Base-by-base conservation (phyloP, 805 yeast genomes). In the Kodamaea nitidulidarum region DNA sequence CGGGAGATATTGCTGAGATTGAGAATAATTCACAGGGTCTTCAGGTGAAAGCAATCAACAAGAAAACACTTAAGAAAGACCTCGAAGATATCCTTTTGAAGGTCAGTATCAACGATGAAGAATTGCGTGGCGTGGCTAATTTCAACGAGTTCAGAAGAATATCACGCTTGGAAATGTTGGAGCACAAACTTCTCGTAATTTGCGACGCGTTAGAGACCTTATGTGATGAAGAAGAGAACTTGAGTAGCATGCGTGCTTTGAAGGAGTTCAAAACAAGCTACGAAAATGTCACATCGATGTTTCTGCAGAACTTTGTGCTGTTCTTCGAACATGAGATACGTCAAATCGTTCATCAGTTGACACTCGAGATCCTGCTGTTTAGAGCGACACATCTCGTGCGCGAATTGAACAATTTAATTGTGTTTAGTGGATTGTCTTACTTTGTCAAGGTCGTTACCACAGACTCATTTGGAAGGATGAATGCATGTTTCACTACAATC, bases 21-120 rank as follows among this genome's bases (percentile, higher is more conserved):
- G 95, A 88, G 53, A 68, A 70, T 25, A 84, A 82, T 54, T 80
- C 90, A 2, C 78, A 83, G 50, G 95, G 95, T 35, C 60, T 88
- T 12, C 96, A 90, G 60, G 82, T 90, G 5, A 81, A 81, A 48
- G 78, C 91, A 4, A 80, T 86, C 32, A 90, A 90, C 61, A 85
- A 84, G 58, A 86, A 85, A 51, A 56, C 72, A n/a, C 65, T 88
- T 16, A 82, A 80, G 70, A 76, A 73, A 34, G 88, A 86, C 44
- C 70, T 88, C 39, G 75, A 76, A 28, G 76, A 73, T n/a, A 70
- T 88, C 33, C 61, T 88, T 44, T 73, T 75, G 35, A 82, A 86
- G n/a, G 84, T 85, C 7, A 76, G 81, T 40, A 68, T 88, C 18
- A 80, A 80, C 45, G 75, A 76, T 12, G 61, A 62, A 1, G 80